A percentile compares a stretch with the other conserved stretches of the same genome.
Evolutionary conservation across 495 filamentous ascomycete species (phyloP).

Genomic region (Friedmanniomyces endolithicus): DNA sequence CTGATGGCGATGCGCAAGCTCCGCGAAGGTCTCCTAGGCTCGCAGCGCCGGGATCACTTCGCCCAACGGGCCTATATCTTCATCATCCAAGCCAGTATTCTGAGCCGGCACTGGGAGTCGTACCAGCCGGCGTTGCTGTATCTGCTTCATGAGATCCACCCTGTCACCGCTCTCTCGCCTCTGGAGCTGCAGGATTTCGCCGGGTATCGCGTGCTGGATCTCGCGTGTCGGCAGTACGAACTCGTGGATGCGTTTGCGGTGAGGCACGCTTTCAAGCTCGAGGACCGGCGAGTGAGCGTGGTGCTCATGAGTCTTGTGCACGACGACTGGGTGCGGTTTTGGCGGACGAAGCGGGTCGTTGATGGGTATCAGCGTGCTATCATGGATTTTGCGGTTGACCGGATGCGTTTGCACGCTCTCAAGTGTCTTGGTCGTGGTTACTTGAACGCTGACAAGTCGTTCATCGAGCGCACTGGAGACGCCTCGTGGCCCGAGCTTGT

Average conservation of each 20-base stretch:
- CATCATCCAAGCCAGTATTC: constrained; percentile 69
- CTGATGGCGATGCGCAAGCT: constrained; percentile 77
- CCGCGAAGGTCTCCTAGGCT: constrained; percentile 72
- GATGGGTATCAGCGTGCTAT: constrained; percentile 64
- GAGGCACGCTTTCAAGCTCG: constrained; percentile 44
- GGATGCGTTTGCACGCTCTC: constrained; percentile 57
- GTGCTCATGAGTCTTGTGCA: constrained; percentile 59
- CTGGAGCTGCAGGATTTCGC: constrained; percentile 64
- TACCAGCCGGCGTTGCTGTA: constrained; percentile 80
- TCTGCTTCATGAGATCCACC: constrained; percentile 59
- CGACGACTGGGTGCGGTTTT: constrained; percentile 74
- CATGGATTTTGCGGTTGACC: constrained; percentile 66
- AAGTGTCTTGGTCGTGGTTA: constrained; percentile 78
- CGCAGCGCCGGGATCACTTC: constrained; percentile 48
- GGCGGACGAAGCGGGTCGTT: constrained; percentile 53
- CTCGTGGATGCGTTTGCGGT: constrained; percentile 59
- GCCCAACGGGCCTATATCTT: constrained; percentile 44
- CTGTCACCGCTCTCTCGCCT: constrained; percentile 43
- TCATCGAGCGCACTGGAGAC: constrained; percentile 50
- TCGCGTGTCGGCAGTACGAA: constrained; percentile 72
- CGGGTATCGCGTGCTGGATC: constrained; percentile 72
- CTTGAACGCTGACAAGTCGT: constrained; percentile 52
- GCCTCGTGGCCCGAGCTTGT: constrained; percentile 56
- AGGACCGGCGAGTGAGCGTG: constrained; percentile 50
- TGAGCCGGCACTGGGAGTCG: constrained; percentile 66